phyloP scores from a whole-genome alignment of 1,139 yeast species.

The Chernovozyma aurita region DNA sequence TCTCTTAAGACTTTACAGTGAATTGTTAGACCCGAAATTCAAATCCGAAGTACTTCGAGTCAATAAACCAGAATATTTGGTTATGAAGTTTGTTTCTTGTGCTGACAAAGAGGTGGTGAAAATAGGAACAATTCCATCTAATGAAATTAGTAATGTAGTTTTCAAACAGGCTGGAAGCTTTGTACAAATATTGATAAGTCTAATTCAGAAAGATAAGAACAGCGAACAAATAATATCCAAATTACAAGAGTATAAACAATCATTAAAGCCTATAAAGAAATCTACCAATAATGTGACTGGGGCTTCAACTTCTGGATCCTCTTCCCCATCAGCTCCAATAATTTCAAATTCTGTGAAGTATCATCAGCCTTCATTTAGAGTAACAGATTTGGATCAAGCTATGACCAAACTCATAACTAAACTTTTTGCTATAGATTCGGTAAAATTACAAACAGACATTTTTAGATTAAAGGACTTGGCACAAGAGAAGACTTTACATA shows the following conservation, averaged over 20 bases:
- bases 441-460: conserved; percentile 48
- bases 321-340: conserved; percentile 3
- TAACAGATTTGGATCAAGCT: conserved; percentile 45
- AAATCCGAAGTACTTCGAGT: conserved; percentile 36
- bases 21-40: conserved; percentile 48
- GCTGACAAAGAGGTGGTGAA: conserved; percentile 63
- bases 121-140: conserved; percentile 34
- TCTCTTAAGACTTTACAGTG: conserved; percentile 59
- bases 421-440: conserved; percentile 38
- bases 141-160: conserved; percentile 42
- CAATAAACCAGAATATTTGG: conserved; percentile 56
- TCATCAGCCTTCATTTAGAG: conserved; percentile 43
- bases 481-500: conserved; percentile 39
- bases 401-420: conserved; percentile 32
- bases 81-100: conserved; percentile 60
- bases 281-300: conserved; percentile 8
- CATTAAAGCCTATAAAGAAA: conserved; percentile 26
- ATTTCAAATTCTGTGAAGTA: conserved; percentile 17
- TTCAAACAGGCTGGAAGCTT: conserved; percentile 56
- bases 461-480: conserved; percentile 37
- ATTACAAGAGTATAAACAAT: conserved; percentile 39
- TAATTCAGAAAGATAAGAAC: conserved; percentile 44
- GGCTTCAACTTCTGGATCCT: conserved; percentile 1
- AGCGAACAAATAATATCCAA: conserved; percentile 37
- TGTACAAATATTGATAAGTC: conserved; percentile 48